Conservation (phyloP, 2,329 filamentous ascomycete species). For the Didymella arachidicola region DNA sequence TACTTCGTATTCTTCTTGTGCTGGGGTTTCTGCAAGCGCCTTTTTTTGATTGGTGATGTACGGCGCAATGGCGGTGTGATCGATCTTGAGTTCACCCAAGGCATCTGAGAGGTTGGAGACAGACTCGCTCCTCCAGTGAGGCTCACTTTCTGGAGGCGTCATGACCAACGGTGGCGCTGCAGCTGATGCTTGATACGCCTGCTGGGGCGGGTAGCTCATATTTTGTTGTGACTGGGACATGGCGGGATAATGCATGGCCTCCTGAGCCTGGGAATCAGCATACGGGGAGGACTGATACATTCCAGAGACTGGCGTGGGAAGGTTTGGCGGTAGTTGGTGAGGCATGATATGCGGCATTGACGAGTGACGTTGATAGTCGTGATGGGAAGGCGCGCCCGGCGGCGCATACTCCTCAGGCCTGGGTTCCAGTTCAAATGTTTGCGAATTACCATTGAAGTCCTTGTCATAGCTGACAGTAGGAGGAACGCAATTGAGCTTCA, state of each 20-base stretch:
- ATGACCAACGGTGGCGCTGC: constrained; percentile 39
- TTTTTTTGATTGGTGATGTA: constrained; percentile 77
- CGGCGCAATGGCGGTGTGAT: constrained; percentile 84
- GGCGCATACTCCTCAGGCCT: constrained; percentile 51
- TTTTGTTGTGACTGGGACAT: constrained; percentile 48
- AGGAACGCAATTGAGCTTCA: constrained; percentile 92
- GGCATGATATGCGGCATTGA: constrained; percentile 42
- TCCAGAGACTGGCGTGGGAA: constrained; percentile 41
- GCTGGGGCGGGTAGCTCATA: constrained; percentile 46
- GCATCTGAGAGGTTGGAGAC: constrained; percentile 78
- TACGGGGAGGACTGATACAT: constrained; percentile 51
- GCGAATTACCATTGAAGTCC: constrained; percentile 53
- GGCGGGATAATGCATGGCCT: constrained; percentile 47
- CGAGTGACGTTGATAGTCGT: constrained; percentile 50
- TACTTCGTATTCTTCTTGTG: constrained; percentile 75
- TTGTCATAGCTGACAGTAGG: constrained; percentile 82
- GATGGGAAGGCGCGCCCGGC: constrained; percentile 49
- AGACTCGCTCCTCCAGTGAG: constrained; percentile 48
- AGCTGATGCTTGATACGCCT: constrained; percentile 42
- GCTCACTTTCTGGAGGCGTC: constrained; percentile 60
- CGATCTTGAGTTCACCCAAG: constrained; percentile 84
- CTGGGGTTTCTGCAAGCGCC: constrained; percentile 65
- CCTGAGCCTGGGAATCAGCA: constrained; percentile 43
- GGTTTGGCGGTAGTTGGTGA: constrained; percentile 39
- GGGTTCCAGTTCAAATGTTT: constrained; percentile 53